Evolutionary conservation across 2,329 filamentous ascomycete genomes (phyloP).

Genomic region (Ceratocystis cubensis): DNA sequence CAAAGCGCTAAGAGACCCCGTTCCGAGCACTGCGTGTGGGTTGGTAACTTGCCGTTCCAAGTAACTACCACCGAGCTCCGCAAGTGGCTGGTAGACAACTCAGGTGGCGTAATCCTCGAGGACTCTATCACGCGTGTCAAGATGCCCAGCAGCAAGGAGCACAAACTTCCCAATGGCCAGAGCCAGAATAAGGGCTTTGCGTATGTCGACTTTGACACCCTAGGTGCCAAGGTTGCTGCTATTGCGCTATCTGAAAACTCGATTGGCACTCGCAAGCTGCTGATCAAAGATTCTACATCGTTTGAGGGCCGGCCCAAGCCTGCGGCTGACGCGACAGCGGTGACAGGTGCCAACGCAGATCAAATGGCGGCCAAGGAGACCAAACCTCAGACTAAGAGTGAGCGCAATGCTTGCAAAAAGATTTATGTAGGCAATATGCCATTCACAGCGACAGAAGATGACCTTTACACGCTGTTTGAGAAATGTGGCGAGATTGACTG

Average conservation of each 20-base stretch:
- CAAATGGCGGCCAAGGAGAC: slow-evolving; percentile 25
- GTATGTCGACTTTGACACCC: slow-evolving; percentile 78
- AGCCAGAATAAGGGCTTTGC: slow-evolving; percentile 79
- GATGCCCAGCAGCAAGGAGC: slow-evolving; percentile 41
- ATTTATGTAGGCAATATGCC: slow-evolving; percentile 86
- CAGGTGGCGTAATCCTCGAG: slow-evolving; percentile 51
- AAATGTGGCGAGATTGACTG: slow-evolving; percentile 74
- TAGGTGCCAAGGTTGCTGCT: slow-evolving; percentile 59
- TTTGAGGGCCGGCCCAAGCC: slow-evolving; percentile 69
- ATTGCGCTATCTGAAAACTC: slow-evolving; percentile 77
- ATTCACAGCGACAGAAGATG: slow-evolving; percentile 70
- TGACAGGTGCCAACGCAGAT: slow-evolving; percentile 26
- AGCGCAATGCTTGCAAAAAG: slow-evolving; percentile 57
- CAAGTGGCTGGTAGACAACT: slow-evolving; percentile 64
- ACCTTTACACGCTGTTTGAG: slow-evolving; percentile 65
- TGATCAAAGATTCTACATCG: slow-evolving; percentile 86
- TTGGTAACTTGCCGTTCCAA: slow-evolving; percentile 85
- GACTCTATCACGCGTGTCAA: slow-evolving; percentile 74
- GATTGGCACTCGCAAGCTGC: slow-evolving; percentile 59
- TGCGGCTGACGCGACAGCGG: slow-evolving; percentile 18
- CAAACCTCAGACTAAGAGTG: slow-evolving; percentile 28
- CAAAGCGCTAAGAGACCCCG: slow-evolving; percentile 40
- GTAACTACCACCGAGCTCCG: slow-evolving; percentile 62
- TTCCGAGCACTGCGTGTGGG: slow-evolving; percentile 81
- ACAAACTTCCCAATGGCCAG: slow-evolving; percentile 23